phyloP scores from a whole-genome alignment of 192 early-diverging fungal species.

The Coemansia sp. region DNA sequence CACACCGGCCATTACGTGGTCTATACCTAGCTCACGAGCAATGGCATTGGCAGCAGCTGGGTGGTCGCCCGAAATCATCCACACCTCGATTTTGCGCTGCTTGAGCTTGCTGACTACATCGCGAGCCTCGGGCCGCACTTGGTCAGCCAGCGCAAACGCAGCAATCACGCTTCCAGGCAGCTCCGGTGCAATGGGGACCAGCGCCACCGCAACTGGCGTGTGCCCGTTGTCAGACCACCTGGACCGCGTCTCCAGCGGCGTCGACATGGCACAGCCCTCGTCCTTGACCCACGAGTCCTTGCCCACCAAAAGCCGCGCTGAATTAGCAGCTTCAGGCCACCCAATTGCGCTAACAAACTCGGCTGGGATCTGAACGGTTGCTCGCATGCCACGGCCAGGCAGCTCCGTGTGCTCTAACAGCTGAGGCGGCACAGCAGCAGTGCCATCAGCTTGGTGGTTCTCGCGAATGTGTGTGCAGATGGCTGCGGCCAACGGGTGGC shows the following conservation, averaged over 20 bases:
- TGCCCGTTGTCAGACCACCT: slow-evolving; percentile 61
- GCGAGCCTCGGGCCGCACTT: slow-evolving; percentile 75
- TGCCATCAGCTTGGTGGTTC: slow-evolving; percentile 16
- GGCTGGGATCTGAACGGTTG: slow-evolving; percentile 21
- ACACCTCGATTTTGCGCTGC: slow-evolving; percentile 72
- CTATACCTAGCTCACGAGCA: slow-evolving; percentile 75
- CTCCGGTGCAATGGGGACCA: slow-evolving; percentile 45
- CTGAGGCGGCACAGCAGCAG: background rate
- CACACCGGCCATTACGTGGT: slow-evolving; percentile 88
- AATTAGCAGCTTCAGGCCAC: slow-evolving; percentile 15
- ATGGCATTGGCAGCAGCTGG: slow-evolving; percentile 76
- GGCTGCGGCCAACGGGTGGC: slow-evolving; percentile 83
- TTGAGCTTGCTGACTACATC: slow-evolving; percentile 68
- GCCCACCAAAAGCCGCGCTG: slow-evolving; percentile 60
- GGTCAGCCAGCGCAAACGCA: slow-evolving; percentile 78
- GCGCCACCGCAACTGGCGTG: slow-evolving; percentile 54
- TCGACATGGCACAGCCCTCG: slow-evolving; percentile 53
- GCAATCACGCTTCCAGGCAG: slow-evolving; percentile 59
- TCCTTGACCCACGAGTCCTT: slow-evolving; percentile 67
- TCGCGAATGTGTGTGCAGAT: slow-evolving; percentile 61
- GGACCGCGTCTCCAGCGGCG: slow-evolving; percentile 37
- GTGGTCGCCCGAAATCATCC: slow-evolving; percentile 94
- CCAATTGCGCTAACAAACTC: slow-evolving; percentile 19
- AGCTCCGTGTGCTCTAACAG: slow-evolving; percentile 40
- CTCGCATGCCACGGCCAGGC: slow-evolving; percentile 48